These are phyloP conservation scores for Pharnaceum exiguum DNA, from an alignment of 148 eudicot genomes.

Conservation along the genomic window DNA sequence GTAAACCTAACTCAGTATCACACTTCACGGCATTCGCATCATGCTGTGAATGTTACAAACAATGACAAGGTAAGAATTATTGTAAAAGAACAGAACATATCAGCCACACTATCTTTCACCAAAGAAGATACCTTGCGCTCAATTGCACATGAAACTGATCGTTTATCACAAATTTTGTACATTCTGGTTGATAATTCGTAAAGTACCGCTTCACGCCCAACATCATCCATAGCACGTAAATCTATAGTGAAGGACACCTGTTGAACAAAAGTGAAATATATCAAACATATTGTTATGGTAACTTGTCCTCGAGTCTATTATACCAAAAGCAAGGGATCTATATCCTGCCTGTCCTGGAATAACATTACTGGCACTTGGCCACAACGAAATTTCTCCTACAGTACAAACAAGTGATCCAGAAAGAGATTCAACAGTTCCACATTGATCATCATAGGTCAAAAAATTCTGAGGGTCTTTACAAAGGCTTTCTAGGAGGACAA, in stretches of 20 bases:
- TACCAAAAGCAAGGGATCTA: constrained; percentile 7
- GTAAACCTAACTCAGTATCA: constrained; percentile 56
- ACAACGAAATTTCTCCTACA: constrained; percentile 88
- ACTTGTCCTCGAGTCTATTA: background rate
- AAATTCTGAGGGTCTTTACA: constrained; percentile 68
- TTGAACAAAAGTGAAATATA: constrained; percentile 10
- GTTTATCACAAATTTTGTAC: constrained; percentile 72
- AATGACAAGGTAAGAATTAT: background rate
- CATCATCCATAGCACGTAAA: constrained; percentile 86
- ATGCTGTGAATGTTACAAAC: constrained; percentile 47
- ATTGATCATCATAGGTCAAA: constrained; percentile 67
- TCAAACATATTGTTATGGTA: background rate
- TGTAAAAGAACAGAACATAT: background rate
- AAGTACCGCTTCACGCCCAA: constrained; percentile 76
- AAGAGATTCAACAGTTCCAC: constrained; percentile 56
- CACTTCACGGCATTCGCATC: constrained; percentile 88
- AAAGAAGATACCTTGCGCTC: constrained; percentile 66
- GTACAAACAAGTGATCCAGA: constrained; percentile 93
- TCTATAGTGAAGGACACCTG: constrained; percentile 90
- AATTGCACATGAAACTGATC: constrained; percentile 78
- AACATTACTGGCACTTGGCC: constrained; percentile 99
- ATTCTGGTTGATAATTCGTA: constrained; percentile 74
- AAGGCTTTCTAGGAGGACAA: constrained; percentile 66
- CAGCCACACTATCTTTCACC: background rate
- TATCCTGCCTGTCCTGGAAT: constrained; percentile 92